These are phyloP conservation scores for Delonix regia DNA, from an alignment of 306 rosid genomes.

Conservation along the genomic window DNA sequence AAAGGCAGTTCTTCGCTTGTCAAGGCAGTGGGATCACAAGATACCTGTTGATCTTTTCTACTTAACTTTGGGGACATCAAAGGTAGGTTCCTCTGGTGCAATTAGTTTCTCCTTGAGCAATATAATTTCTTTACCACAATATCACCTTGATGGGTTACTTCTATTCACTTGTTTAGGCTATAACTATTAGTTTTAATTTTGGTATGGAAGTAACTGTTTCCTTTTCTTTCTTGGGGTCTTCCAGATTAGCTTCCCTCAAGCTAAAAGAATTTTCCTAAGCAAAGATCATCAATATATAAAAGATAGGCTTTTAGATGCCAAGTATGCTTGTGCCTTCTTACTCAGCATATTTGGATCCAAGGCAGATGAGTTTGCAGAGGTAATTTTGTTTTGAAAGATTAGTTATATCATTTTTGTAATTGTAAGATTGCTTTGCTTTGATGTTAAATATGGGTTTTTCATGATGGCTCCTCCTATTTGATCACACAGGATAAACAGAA, in stretches of 20 bases:
- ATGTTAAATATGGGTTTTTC: constrained; percentile 24
- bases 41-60: constrained; percentile 78
- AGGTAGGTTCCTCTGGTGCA: constrained; percentile 52
- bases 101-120: constrained; percentile 33
- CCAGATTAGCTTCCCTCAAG: constrained; percentile 85
- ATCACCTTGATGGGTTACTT: constrained; percentile 4
- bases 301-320: constrained; percentile 80
- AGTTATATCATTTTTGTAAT: constrained; percentile 27
- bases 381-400: constrained; percentile 43
- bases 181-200: constrained; percentile 33
- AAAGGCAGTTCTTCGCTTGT: constrained; percentile 86
- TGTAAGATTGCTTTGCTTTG: constrained; percentile 28
- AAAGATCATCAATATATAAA: constrained; percentile 89
- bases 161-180: constrained; percentile 10
- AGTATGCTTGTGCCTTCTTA: constrained; percentile 85
- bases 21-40: constrained; percentile 94
- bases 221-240: constrained; percentile 40
- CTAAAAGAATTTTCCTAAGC: constrained; percentile 71
- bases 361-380: constrained; percentile 75
- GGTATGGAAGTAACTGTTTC: constrained; percentile 29
- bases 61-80: constrained; percentile 74
- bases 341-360: constrained; percentile 60
- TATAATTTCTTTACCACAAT: constrained; percentile 34
- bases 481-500: constrained; percentile 75
- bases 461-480: constrained; percentile 30